These are phyloP conservation scores for Quercus lobata DNA, from an alignment of 331 rosid genomes.

Conservation along the genomic window DNA sequence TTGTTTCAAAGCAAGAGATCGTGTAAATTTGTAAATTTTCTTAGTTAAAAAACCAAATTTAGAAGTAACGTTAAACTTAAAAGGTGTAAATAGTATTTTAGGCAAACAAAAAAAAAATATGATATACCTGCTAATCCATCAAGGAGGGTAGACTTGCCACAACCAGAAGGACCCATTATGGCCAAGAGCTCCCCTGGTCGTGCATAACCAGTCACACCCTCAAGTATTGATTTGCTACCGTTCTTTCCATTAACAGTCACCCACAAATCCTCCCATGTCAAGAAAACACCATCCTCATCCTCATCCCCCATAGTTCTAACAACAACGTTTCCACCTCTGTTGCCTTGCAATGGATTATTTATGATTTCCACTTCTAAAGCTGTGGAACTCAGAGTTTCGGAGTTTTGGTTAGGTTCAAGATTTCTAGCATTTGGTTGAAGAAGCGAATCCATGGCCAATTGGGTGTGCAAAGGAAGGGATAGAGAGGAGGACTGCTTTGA, in stretches of 20 bases:
- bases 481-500: too few species aligned
- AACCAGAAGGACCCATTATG: constrained; percentile 90
- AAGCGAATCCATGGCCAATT: constrained; percentile 4
- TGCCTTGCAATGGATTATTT: neutral
- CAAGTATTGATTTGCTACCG: constrained; percentile 37
- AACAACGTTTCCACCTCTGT: neutral
- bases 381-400: neutral
- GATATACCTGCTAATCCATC: constrained; percentile 63
- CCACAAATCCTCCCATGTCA: constrained; percentile 74
- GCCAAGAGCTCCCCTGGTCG: constrained; percentile 67
- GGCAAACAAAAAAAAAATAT: neutral
- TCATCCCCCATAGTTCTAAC: neutral
- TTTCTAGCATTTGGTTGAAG: neutral
- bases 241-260: constrained; percentile 30
- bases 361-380: constrained; percentile 2
- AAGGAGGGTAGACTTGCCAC: constrained; percentile 80
- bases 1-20: too few species aligned
- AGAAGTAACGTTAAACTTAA: too few species aligned
- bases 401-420: neutral
- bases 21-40: too few species aligned
- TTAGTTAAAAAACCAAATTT: too few species aligned
- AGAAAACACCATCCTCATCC: constrained; percentile 29
- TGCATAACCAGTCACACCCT: constrained; percentile 60
- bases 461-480: too few species aligned
- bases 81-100: too few species aligned